These are phyloP conservation scores for Myriosclerotinia curreyana DNA, from an alignment of 2,329 filamentous ascomycete species.

Conservation along the genomic window DNA sequence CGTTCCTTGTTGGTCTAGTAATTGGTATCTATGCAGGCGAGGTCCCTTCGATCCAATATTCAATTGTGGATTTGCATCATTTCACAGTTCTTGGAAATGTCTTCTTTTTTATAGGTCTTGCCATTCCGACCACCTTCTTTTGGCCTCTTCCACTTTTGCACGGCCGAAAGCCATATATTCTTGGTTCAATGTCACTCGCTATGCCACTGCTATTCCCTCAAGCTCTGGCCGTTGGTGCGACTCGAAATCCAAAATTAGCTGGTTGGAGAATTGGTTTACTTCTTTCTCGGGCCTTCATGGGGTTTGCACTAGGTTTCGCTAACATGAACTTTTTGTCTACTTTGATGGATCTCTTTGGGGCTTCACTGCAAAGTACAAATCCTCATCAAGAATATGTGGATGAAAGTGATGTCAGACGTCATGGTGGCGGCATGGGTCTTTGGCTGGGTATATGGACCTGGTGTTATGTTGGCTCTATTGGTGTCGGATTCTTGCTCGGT, in stretches of 20 bases:
- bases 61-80: slow-evolving; percentile 66
- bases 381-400: slow-evolving; percentile 71
- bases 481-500: slow-evolving; percentile 69
- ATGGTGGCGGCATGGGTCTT: slow-evolving; percentile 75
- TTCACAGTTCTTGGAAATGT: slow-evolving; percentile 70
- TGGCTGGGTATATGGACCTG: slow-evolving; percentile 78
- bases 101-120: slow-evolving; percentile 67
- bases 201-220: slow-evolving; percentile 75
- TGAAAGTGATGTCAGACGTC: slow-evolving; percentile 64
- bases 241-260: slow-evolving; percentile 53
- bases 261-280: slow-evolving; percentile 61
- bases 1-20: slow-evolving; percentile 66
- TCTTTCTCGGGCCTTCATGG: slow-evolving; percentile 62
- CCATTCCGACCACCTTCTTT: slow-evolving; percentile 64
- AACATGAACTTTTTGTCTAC: slow-evolving; percentile 74
- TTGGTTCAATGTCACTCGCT: slow-evolving; percentile 63
- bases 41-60: slow-evolving; percentile 76
- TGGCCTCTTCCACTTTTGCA: slow-evolving; percentile 75
- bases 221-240: slow-evolving; percentile 60
- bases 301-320: slow-evolving; percentile 67
- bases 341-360: slow-evolving; percentile 72
- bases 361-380: slow-evolving; percentile 67
- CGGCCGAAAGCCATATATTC: slow-evolving; percentile 73
- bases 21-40: slow-evolving; percentile 75
- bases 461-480: slow-evolving; percentile 70